phyloP scores from a whole-genome alignment of 169 alveolate genomes.

The Plasmodium adleri region DNA sequence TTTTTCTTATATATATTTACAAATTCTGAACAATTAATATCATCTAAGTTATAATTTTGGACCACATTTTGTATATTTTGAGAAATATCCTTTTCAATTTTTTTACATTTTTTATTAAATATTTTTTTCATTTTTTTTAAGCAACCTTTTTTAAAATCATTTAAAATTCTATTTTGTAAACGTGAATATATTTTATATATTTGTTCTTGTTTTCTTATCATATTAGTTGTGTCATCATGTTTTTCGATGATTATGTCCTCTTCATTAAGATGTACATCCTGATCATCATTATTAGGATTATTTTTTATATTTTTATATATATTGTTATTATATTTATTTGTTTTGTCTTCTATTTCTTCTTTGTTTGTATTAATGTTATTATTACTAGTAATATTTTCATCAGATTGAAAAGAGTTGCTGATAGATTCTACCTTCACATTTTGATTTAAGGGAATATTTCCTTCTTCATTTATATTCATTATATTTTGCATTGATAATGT shows the following conservation, averaged over 20 bases:
- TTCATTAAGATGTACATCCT: too few relatives aligned
- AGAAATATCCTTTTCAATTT: slow-evolving; percentile 43
- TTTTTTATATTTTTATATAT: not conserved
- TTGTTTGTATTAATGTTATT: not conserved
- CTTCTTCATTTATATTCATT: not conserved
- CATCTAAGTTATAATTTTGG: not conserved
- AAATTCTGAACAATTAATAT: not conserved
- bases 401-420: slow-evolving; percentile 7
- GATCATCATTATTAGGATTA: too few relatives aligned
- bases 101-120: slow-evolving; percentile 16
- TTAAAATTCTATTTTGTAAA: slow-evolving; percentile 9
- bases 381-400: slow-evolving; percentile 13
- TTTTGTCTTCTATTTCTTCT: not conserved
- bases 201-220: not conserved
- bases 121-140: slow-evolving; percentile 45
- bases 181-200: slow-evolving; percentile 5
- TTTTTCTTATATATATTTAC: not conserved
- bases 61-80: slow-evolving; percentile 24
- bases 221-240: not conserved
- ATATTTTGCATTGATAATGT: too few relatives aligned
- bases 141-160: slow-evolving; percentile 26
- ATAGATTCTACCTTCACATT: slow-evolving; percentile 7
- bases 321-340: not conserved
- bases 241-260: too few relatives aligned
- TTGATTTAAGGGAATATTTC: not conserved